These are phyloP conservation scores for Drechslerella dactyloides DNA, from an alignment of 2,329 filamentous ascomycete genomes.

Conservation along the genomic window DNA sequence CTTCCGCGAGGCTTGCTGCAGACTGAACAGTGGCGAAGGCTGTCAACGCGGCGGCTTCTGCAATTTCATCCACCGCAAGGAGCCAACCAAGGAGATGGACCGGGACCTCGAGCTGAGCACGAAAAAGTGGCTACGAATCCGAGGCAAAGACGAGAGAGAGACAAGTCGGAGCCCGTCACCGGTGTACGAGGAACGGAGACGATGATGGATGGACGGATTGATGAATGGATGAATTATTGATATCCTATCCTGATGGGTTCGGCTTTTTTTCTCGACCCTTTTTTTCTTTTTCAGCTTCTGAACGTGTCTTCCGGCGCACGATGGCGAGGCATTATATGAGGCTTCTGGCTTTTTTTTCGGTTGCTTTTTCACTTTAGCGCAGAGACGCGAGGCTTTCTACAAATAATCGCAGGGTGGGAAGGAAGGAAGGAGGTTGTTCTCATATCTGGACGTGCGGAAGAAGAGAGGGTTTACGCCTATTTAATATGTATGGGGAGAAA, in stretches of 20 bases:
- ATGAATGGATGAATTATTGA: too few relatives aligned
- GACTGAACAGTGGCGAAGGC: slow-evolving; percentile 90
- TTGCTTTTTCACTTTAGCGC: too few relatives aligned
- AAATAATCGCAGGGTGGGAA: too few relatives aligned
- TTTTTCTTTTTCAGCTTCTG: slow-evolving; percentile 1
- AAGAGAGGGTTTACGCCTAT: too few relatives aligned
- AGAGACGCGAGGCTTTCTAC: too few relatives aligned
- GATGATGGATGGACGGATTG: slow-evolving; percentile 6
- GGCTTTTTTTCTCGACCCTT: too few relatives aligned
- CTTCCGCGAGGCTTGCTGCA: slow-evolving; percentile 96
- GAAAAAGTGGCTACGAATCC: slow-evolving; percentile 92
- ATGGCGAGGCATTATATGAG: too few relatives aligned
- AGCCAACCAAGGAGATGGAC: slow-evolving; percentile 86
- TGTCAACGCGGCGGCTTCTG: slow-evolving; percentile 97
- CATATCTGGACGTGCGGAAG: too few relatives aligned
- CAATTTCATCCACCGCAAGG: slow-evolving; percentile 99
- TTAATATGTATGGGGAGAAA: too few relatives aligned
- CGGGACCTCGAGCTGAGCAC: slow-evolving; percentile 83
- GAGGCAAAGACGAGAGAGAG: slow-evolving; percentile 83
- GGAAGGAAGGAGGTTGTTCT: too few relatives aligned
- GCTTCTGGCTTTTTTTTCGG: too few relatives aligned
- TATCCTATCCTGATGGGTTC: background rate
- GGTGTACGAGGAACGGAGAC: slow-evolving; percentile 14
- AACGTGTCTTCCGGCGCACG: too few relatives aligned
- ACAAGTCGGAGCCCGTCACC: slow-evolving; percentile 60